A percentile compares a stretch with the other conserved stretches of the same genome.
These are phyloP conservation scores for Rhypophila decipiens DNA, from an alignment of 495 filamentous ascomycete genomes.

Conservation along the genomic window DNA sequence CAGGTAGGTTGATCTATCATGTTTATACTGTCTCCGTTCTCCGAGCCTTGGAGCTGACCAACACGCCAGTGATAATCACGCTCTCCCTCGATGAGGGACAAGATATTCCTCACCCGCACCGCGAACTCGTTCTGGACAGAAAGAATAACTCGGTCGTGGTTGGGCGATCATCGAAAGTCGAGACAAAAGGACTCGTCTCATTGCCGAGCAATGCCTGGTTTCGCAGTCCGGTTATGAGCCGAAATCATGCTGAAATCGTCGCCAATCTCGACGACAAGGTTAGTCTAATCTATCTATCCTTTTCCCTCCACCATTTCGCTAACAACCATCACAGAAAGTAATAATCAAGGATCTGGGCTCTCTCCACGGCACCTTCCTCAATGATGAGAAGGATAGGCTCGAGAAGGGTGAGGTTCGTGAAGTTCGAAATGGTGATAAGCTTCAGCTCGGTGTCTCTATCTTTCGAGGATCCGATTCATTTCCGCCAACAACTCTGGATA, in stretches of 20 bases:
- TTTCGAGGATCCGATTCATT: slow-evolving; percentile 32
- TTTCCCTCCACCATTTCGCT: not conserved
- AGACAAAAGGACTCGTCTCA: slow-evolving; percentile 31
- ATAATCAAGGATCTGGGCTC: slow-evolving; percentile 44
- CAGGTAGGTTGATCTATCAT: slow-evolving; percentile 1
- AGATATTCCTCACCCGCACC: slow-evolving; percentile 10
- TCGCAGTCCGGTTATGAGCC: slow-evolving; percentile 75
- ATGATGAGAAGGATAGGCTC: slow-evolving; percentile 14
- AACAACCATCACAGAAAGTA: slow-evolving; percentile 28
- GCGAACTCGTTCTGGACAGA: slow-evolving; percentile 24
- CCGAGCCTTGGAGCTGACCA: not conserved
- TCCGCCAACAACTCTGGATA: slow-evolving; percentile 26
- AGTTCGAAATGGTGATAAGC: slow-evolving; percentile 31
- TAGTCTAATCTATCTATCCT: slow-evolving; percentile 7
- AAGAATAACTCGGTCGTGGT: slow-evolving; percentile 20
- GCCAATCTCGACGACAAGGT: slow-evolving; percentile 41
- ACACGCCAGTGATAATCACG: slow-evolving; percentile 7
- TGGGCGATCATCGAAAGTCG: slow-evolving; percentile 34
- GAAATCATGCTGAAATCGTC: slow-evolving; percentile 61
- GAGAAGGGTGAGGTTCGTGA: not conserved
- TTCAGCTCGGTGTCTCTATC: slow-evolving; percentile 44
- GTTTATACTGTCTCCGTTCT: not conserved
- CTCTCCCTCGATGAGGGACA: slow-evolving; percentile 2
- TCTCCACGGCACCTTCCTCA: slow-evolving; percentile 52
- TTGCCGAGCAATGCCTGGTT: slow-evolving; percentile 62